phyloP scores from a whole-genome alignment of 352 stramenopile species.

The Globisporangium echinulatum region DNA sequence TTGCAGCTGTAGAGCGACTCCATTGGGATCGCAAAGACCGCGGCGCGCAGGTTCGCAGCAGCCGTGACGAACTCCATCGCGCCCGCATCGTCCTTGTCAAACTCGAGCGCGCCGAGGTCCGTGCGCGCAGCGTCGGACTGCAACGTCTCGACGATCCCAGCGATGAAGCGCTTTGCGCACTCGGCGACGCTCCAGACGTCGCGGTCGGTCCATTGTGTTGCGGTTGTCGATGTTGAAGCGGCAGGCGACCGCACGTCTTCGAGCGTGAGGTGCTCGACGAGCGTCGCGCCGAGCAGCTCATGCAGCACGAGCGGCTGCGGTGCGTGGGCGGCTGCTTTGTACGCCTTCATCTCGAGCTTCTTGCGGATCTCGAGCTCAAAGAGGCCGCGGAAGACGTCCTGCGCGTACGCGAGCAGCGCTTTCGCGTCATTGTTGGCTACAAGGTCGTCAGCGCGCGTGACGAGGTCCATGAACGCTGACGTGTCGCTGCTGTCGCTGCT shows the following conservation, averaged over 20 bases:
- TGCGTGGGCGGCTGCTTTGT: slow-evolving; percentile 92
- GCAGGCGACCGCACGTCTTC: slow-evolving; percentile 8
- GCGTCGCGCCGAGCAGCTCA: slow-evolving; percentile 36
- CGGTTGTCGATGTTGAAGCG: slow-evolving; percentile 2
- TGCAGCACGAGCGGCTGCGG: slow-evolving; percentile 76
- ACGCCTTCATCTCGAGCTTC: slow-evolving; percentile 93
- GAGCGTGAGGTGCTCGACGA: slow-evolving; percentile 32
- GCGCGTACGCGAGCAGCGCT: slow-evolving; percentile 58
- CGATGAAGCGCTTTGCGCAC: slow-evolving; percentile 85
- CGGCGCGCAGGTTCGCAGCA: slow-evolving; percentile 93
- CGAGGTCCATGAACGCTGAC: slow-evolving; percentile 79
- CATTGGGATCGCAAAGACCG: slow-evolving; percentile 76
- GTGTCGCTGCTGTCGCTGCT: slow-evolving; percentile 53
- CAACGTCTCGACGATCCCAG: slow-evolving; percentile 60
- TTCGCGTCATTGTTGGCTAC: slow-evolving; percentile 23
- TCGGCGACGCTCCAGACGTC: slow-evolving; percentile 86
- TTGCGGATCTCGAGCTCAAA: slow-evolving; percentile 97
- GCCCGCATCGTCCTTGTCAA: slow-evolving; percentile 97
- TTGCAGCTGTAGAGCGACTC: slow-evolving; percentile 92
- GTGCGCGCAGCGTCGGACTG: slow-evolving; percentile 39
- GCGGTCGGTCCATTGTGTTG: slow-evolving; percentile 64
- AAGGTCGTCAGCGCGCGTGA: slow-evolving; percentile 29
- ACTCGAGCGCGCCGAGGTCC: slow-evolving; percentile 81
- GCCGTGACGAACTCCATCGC: slow-evolving; percentile 98
- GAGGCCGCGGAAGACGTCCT: slow-evolving; percentile 80